Conservation (phyloP, 2,329 filamentous ascomycete genomes). For the Trichothecium roseum region DNA sequence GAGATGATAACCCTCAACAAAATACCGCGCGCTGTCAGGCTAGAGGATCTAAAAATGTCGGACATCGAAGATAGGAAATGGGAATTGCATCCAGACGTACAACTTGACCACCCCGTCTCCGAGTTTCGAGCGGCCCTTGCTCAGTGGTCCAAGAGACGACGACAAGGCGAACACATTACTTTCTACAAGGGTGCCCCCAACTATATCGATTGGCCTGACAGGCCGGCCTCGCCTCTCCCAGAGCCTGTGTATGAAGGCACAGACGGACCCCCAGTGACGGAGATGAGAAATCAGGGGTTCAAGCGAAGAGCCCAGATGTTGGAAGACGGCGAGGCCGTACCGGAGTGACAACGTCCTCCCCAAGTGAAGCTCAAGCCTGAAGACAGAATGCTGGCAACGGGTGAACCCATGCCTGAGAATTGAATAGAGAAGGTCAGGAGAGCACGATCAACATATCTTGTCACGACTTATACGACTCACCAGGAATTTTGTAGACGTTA, state of each 20-base stretch:
- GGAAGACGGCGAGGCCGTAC: conserved; percentile 5
- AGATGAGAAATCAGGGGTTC: conserved; percentile 1
- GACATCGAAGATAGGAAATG: conserved; percentile 12
- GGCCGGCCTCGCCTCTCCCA: conserved; percentile 5
- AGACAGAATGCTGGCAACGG: no score
- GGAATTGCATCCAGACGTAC: conserved; percentile 19
- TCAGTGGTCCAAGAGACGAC: conserved; percentile 14
- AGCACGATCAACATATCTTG: no score
- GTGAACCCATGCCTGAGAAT: no score
- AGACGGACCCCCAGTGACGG: neutral
- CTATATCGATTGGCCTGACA: conserved; percentile 16
- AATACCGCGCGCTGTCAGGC: conserved; percentile 10
- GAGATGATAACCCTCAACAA: conserved; percentile 24
- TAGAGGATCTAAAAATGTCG: conserved; percentile 13
- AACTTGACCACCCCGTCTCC: conserved; percentile 17
- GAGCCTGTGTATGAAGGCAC: conserved; percentile 1
- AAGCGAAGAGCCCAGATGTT: conserved; percentile 6
- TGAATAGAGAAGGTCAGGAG: no score
- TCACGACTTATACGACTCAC: no score
- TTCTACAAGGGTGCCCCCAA: conserved; percentile 9
- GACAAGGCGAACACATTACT: conserved; percentile 4
- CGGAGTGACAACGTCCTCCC: conserved; percentile 12
- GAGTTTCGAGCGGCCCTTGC: conserved; percentile 15
- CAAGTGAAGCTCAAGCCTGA: no score
- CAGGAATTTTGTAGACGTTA: no score